Evolutionary conservation across 2,329 filamentous ascomycete genomes (phyloP), one percentile per base, ranked within the genome.

Genomic region (Exophiala mesophila): DNA sequence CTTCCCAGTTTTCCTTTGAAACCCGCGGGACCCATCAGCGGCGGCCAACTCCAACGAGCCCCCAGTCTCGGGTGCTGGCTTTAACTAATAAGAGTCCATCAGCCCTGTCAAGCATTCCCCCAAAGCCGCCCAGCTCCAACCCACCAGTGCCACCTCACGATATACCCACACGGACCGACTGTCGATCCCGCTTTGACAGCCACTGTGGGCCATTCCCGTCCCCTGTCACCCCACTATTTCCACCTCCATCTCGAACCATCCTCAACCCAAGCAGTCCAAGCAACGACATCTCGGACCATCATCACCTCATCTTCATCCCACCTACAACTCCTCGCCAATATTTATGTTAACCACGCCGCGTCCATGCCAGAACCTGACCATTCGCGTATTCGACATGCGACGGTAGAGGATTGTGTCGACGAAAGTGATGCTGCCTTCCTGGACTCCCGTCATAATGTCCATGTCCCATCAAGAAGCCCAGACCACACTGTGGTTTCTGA

Each of bases 381-480:
- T 33, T 47, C 61, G 57, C 54, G 53, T 43, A 64, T 62, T 55
- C 63, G 59, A 52, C 61, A 64, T 50, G 69, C 69, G 53, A 70
- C 62, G 45, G 61, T 65, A 55, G 70, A 73, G 57, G 70, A 73
- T 44, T 71, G 62, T 54, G 68, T 71, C 58, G 70, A 72, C 47
- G 66, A 67, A 46, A 55, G 57, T 33, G 56, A 68, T 52, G 59
- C 55, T 35, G 61, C 65, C 50, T 59, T 68, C 48, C 68, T 69
- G 44, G 69, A 69, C 44, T 71, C 71, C 51, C 65, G 63, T 52
- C 64, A 65, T 54, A 66, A 67, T 55, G 72, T 73, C 62, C 74
- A 76, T 62, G 61, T 71, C 57, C 62, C 69, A 53, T 63, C 63
- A 48, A 74, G 68, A 64, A 65, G 68, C 50, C 69, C 72, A 41